phyloP scores from a whole-genome alignment of 2,329 filamentous ascomycete species.

The Emmonsiellopsis sp. region DNA sequence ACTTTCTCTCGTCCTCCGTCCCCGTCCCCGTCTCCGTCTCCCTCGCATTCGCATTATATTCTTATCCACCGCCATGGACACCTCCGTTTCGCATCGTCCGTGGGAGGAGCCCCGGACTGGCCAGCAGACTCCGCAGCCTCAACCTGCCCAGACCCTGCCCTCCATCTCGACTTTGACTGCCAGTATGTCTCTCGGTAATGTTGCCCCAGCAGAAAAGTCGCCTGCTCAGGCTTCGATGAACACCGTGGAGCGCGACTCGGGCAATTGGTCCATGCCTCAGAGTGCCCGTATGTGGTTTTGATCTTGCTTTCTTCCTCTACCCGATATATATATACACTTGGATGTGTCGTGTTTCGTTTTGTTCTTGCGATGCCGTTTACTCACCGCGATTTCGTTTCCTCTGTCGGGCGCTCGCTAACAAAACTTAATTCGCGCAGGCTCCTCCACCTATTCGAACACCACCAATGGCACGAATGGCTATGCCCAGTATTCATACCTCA shows the following conservation, averaged over 20 bases:
- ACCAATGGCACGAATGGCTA: conserved; percentile 29
- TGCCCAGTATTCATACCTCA: conserved; percentile 24
- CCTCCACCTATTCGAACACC: conserved; percentile 40
- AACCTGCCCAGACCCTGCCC: conserved; percentile 35
- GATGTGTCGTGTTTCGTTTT: not conserved
- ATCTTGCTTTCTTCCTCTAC: too few relatives aligned
- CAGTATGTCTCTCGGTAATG: conserved; percentile 26
- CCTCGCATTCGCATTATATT: not conserved
- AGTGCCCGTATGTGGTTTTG: conserved; percentile 42
- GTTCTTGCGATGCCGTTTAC: not conserved
- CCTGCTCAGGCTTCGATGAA: conserved; percentile 35
- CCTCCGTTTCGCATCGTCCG: conserved; percentile 32
- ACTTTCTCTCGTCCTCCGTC: not conserved
- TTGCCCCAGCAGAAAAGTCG: conserved; percentile 31
- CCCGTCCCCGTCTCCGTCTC: too few relatives aligned
- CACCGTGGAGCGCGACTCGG: conserved; percentile 47
- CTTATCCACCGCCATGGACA: conserved; percentile 25
- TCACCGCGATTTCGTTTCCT: not conserved
- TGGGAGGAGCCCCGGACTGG: conserved; percentile 33
- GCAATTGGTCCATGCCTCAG: conserved; percentile 52
- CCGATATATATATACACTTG: not conserved
- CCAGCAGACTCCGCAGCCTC: conserved; percentile 32
- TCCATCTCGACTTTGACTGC: conserved; percentile 41
- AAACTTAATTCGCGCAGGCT: conserved; percentile 23
- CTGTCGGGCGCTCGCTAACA: too few relatives aligned